Evolutionary conservation across 176 grass and related monocot species (phyloP).

Genomic region (Bonia amplexicaulis): DNA sequence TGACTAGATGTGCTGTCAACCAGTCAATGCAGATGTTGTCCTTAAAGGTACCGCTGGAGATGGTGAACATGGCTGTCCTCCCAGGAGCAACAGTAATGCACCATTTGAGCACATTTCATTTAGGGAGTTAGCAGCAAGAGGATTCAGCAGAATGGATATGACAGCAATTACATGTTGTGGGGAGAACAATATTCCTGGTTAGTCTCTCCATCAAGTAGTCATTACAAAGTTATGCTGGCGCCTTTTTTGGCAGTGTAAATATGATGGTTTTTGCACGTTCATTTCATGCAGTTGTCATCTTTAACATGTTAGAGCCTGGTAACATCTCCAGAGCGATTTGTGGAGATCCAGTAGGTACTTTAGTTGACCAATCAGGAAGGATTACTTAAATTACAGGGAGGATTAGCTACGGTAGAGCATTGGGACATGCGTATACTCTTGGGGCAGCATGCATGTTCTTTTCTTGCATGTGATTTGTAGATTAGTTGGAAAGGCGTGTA

Average conservation of each 20-base stretch:
- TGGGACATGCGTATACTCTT: background rate
- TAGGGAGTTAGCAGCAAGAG: conserved; percentile 77
- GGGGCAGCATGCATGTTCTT: conserved; percentile 12
- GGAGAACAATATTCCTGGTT: conserved; percentile 98
- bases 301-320: conserved; percentile 79
- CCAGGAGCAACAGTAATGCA: conserved; percentile 40
- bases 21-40: conserved; percentile 88
- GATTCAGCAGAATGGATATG: conserved; percentile 75
- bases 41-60: conserved; percentile 81
- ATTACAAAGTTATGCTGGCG: background rate
- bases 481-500: conserved; percentile 11
- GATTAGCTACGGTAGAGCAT: conserved; percentile 5
- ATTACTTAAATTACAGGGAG: conserved; percentile 41
- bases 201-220: conserved; percentile 1
- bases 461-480: conserved; percentile 19
- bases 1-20: conserved; percentile 40
- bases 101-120: conserved; percentile 87
- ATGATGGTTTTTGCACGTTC: conserved; percentile 11
- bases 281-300: conserved; percentile 80
- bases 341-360: conserved; percentile 80
- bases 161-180: conserved; percentile 90
- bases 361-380: conserved; percentile 85
- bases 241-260: background rate
- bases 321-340: conserved; percentile 85
- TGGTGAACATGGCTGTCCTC: conserved; percentile 55